A percentile compares a stretch with the other conserved stretches of the same genome.
Evolutionary conservation across 2,329 filamentous ascomycete genomes (phyloP).

Genomic region (Tolypocladium album): DNA sequence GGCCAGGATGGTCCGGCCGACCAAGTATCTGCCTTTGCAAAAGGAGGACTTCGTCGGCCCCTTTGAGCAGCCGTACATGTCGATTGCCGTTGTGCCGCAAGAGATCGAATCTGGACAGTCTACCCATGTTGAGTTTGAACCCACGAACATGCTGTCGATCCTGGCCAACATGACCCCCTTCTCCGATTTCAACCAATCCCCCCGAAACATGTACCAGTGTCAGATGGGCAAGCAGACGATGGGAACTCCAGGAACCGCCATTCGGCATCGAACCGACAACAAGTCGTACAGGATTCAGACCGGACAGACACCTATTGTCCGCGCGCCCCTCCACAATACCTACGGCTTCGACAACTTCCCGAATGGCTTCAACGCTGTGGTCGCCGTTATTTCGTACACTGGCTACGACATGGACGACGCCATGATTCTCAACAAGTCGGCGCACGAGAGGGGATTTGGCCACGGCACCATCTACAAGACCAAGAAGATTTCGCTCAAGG

Average conservation of each 20-base stretch:
- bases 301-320: conserved; percentile 88
- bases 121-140: conserved; percentile 87
- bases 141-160: conserved; percentile 95
- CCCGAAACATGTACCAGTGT: conserved; percentile 98
- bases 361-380: conserved; percentile 88
- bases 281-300: conserved; percentile 93
- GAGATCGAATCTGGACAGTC: conserved; percentile 83
- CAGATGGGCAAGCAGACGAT: conserved; percentile 99
- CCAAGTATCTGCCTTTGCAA: conserved; percentile 82
- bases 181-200: conserved; percentile 97
- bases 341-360: conserved; percentile 98
- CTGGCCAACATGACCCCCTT: conserved; percentile 98
- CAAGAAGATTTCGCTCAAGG: conserved; percentile 78
- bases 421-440: conserved; percentile 98
- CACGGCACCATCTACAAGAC: conserved; percentile 97
- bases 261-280: conserved; percentile 87
- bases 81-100: conserved; percentile 80
- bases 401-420: conserved; percentile 99
- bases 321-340: conserved; percentile 84
- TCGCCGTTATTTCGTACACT: conserved; percentile 96
- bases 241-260: conserved; percentile 84
- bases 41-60: conserved; percentile 84
- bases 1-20: conserved; percentile 79
- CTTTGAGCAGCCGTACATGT: conserved; percentile 97
- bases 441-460: conserved; percentile 90